Conservation (phyloP, 371 early-diverging fungal genomes). For the Mortierella sp. region DNA sequence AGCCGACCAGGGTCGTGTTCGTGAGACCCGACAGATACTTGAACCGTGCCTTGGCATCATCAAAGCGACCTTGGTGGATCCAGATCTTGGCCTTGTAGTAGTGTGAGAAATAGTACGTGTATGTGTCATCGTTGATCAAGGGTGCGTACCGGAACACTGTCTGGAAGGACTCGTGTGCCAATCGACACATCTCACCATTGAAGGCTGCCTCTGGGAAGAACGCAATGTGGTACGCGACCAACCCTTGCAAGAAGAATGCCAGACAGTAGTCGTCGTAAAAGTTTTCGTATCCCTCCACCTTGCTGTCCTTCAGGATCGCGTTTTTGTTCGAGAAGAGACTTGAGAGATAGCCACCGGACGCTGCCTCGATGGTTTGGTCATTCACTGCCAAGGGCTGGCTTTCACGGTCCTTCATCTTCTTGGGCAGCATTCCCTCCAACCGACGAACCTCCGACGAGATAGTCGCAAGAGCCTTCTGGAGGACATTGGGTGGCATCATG, state of each 20-base stretch:
- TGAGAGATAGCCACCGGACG: slow-evolving; percentile 27
- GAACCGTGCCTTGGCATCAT: slow-evolving; percentile 42
- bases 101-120: slow-evolving; percentile 49
- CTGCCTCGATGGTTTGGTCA: slow-evolving; percentile 47
- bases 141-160: slow-evolving; percentile 53
- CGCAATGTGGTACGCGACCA: slow-evolving; percentile 46
- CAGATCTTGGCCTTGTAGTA: slow-evolving; percentile 54
- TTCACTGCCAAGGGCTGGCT: slow-evolving; percentile 42
- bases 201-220: slow-evolving; percentile 50
- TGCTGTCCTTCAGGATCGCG: slow-evolving; percentile 34
- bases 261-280: slow-evolving; percentile 54
- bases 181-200: slow-evolving; percentile 28
- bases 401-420: slow-evolving; percentile 48
- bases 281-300: slow-evolving; percentile 37
- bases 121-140: slow-evolving; percentile 49
- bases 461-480: slow-evolving; percentile 25
- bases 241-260: slow-evolving; percentile 45
- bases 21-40: slow-evolving; percentile 39
- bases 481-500: slow-evolving; percentile 50
- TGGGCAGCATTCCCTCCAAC: slow-evolving; percentile 28
- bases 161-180: slow-evolving; percentile 44
- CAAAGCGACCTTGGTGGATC: slow-evolving; percentile 46
- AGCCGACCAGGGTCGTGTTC: slow-evolving; percentile 35
- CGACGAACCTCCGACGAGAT: slow-evolving; percentile 42
- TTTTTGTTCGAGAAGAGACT: slow-evolving; percentile 43